phyloP scores from a whole-genome alignment of 2,329 filamentous ascomycete genomes.

The Aureobasidium sp. region DNA sequence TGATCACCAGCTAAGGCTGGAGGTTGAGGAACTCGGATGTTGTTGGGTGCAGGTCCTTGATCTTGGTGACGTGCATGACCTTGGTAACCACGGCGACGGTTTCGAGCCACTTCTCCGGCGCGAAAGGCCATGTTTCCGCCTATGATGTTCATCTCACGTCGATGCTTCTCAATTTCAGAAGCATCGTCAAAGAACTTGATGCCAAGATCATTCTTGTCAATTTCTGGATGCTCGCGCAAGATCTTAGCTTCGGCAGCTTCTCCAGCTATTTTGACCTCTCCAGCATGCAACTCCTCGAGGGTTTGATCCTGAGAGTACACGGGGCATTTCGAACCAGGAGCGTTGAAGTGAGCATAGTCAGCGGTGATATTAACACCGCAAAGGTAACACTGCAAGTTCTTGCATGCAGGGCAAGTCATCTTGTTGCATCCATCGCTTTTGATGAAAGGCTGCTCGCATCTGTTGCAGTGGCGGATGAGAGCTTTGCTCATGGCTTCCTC shows the following conservation, averaged over 20 bases:
- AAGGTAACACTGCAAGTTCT: conserved; percentile 68
- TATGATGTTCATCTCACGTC: too few relatives aligned
- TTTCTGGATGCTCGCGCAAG: conserved; percentile 63
- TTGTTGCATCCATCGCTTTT: conserved; percentile 88
- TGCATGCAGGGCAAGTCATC: conserved; percentile 74
- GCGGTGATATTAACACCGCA: conserved; percentile 70
- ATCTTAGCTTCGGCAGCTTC: conserved; percentile 62
- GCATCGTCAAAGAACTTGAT: conserved; percentile 62
- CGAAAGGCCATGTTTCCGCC: too few relatives aligned
- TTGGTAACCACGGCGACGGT: neutral
- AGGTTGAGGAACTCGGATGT: neutral
- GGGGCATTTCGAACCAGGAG: conserved; percentile 64
- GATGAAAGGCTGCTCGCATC: conserved; percentile 77
- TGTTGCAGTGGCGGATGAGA: conserved; percentile 79
- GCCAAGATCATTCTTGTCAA: conserved; percentile 65
- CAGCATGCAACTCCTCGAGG: conserved; percentile 63
- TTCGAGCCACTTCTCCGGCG: neutral
- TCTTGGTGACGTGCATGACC: neutral
- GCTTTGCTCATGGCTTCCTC: conserved; percentile 90
- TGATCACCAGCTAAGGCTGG: neutral
- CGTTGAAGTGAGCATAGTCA: conserved; percentile 75
- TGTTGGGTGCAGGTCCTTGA: neutral
- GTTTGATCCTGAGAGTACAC: conserved; percentile 64
- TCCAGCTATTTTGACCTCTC: conserved; percentile 71
- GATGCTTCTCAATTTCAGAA: neutral